These are phyloP conservation scores for Zopfia rhizophila DNA, from an alignment of 2,329 filamentous ascomycete species.

Conservation along the genomic window DNA sequence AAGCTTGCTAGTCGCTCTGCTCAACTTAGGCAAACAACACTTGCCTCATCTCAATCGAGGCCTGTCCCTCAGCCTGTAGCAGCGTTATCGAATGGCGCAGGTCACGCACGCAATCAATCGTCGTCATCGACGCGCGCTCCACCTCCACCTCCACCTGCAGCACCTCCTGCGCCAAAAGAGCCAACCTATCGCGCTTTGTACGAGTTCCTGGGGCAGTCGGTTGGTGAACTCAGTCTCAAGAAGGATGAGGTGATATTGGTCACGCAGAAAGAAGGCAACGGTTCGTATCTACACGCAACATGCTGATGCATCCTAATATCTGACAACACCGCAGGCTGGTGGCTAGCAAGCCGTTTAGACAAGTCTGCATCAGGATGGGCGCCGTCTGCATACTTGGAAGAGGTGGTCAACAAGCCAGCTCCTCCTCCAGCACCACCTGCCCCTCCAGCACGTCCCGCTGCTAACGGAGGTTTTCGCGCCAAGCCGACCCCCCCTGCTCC, in stretches of 20 bases:
- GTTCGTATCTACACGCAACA: slow-evolving; percentile 63
- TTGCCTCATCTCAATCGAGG: slow-evolving; percentile 52
- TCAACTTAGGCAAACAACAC: slow-evolving; percentile 48
- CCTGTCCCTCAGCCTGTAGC: slow-evolving; percentile 66
- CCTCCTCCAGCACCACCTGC: slow-evolving; percentile 65
- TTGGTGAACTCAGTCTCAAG: slow-evolving; percentile 84
- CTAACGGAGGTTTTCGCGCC: slow-evolving; percentile 64
- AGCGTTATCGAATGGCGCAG: slow-evolving; percentile 60
- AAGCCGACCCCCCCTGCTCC: slow-evolving; percentile 81
- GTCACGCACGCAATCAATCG: slow-evolving; percentile 53
- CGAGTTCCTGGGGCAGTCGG: slow-evolving; percentile 85
- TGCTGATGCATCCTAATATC: slow-evolving; percentile 22
- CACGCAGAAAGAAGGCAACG: slow-evolving; percentile 94
- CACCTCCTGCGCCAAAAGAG: slow-evolving; percentile 69
- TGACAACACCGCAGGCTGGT: slow-evolving; percentile 77
- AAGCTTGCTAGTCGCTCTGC: slow-evolving; percentile 69
- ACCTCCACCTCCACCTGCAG: slow-evolving; percentile 70
- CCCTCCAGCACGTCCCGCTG: slow-evolving; percentile 65
- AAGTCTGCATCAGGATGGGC: slow-evolving; percentile 87
- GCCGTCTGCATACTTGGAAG: slow-evolving; percentile 92
- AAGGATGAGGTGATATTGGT: slow-evolving; percentile 87
- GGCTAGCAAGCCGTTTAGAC: slow-evolving; percentile 82
- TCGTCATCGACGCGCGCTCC: slow-evolving; percentile 59
- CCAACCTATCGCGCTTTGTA: slow-evolving; percentile 90
- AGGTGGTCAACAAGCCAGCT: slow-evolving; percentile 69